Conservation (phyloP, 805 yeast genomes). For the Saturnispora mendoncae region DNA sequence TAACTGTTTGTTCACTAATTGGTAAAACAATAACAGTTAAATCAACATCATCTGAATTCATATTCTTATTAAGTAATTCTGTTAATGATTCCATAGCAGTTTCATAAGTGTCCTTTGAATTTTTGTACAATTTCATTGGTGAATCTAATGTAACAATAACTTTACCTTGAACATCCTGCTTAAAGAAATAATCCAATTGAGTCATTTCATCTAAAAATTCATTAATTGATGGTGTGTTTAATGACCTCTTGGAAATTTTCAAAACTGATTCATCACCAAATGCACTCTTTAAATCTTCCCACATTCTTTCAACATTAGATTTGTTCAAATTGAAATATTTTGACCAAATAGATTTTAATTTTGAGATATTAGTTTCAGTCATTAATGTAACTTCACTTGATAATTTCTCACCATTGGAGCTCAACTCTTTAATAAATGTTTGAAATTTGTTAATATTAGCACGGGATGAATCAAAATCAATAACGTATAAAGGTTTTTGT, state of each 20-base stretch:
- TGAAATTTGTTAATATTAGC: slow-evolving; percentile 14
- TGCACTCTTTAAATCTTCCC: slow-evolving; percentile 28
- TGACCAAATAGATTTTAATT: slow-evolving; percentile 19
- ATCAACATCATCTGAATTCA: slow-evolving; percentile 16
- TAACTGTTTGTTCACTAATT: slow-evolving; percentile 16
- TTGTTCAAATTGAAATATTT: slow-evolving; percentile 23
- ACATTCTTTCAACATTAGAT: slow-evolving; percentile 29
- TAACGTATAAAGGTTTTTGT: slow-evolving; percentile 18
- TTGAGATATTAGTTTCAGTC: slow-evolving; percentile 12
- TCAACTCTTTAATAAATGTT: slow-evolving; percentile 16
- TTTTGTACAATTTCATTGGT: slow-evolving; percentile 33
- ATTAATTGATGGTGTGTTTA: slow-evolving; percentile 35
- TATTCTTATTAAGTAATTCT: slow-evolving; percentile 15
- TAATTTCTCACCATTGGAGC: slow-evolving; percentile 17
- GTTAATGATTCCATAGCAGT: slow-evolving; percentile 32
- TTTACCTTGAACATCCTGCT: slow-evolving; percentile 18
- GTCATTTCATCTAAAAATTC: slow-evolving; percentile 40
- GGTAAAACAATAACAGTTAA: slow-evolving; percentile 30
- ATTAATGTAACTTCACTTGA: slow-evolving; percentile 24
- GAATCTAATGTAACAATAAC: slow-evolving; percentile 36
- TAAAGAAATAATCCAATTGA: slow-evolving; percentile 36
- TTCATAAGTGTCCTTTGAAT: slow-evolving; percentile 35
- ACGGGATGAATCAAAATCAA: slow-evolving; percentile 19
- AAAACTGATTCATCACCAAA: slow-evolving; percentile 12
- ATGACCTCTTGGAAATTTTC: slow-evolving; percentile 18